A percentile compares a stretch with the other conserved stretches of the same genome.
Evolutionary conservation across 2,329 filamentous ascomycete genomes (phyloP).

Genomic region (Xylaria sp.): DNA sequence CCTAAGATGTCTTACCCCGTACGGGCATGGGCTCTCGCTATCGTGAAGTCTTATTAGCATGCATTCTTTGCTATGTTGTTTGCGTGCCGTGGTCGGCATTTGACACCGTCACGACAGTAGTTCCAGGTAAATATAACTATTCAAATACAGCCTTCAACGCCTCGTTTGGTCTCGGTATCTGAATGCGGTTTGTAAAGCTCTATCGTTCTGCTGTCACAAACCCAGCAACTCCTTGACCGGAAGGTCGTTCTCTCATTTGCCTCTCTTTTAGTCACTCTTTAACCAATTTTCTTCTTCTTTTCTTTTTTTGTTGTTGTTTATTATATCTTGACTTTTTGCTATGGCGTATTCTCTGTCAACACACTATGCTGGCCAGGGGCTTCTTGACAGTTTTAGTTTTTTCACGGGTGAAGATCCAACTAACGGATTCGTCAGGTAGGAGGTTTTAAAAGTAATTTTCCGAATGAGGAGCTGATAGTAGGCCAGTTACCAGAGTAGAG

Average conservation of each 20-base stretch:
- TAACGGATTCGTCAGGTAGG: slow-evolving; percentile 73
- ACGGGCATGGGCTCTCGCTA: slow-evolving; percentile 31
- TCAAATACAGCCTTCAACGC: slow-evolving; percentile 37
- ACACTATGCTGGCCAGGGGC: slow-evolving; percentile 48
- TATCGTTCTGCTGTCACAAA: slow-evolving; percentile 29
- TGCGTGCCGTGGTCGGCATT: slow-evolving; percentile 42
- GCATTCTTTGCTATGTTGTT: slow-evolving; percentile 41
- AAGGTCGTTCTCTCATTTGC: slow-evolving; percentile 35
- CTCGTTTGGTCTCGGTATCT: not conserved
- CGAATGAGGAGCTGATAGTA: not conserved
- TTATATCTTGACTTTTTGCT: slow-evolving; percentile 6
- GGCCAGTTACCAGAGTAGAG: slow-evolving; percentile 57
- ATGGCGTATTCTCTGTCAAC: slow-evolving; percentile 48
- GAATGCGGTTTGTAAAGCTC: slow-evolving; percentile 16
- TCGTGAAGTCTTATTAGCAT: slow-evolving; percentile 45
- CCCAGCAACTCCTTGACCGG: slow-evolving; percentile 40
- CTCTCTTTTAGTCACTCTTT: slow-evolving; percentile 44
- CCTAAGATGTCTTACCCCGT: slow-evolving; percentile 42
- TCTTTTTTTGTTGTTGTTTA: slow-evolving; percentile 11
- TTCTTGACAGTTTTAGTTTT: slow-evolving; percentile 59
- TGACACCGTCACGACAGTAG: slow-evolving; percentile 33
- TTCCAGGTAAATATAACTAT: slow-evolving; percentile 19
- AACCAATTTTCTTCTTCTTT: slow-evolving; percentile 27
- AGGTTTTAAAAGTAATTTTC: slow-evolving; percentile 46
- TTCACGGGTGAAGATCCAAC: slow-evolving; percentile 67